These are phyloP conservation scores for Aquilaria agallochum DNA, from an alignment of 441 rosid genomes.

Conservation along the genomic window DNA sequence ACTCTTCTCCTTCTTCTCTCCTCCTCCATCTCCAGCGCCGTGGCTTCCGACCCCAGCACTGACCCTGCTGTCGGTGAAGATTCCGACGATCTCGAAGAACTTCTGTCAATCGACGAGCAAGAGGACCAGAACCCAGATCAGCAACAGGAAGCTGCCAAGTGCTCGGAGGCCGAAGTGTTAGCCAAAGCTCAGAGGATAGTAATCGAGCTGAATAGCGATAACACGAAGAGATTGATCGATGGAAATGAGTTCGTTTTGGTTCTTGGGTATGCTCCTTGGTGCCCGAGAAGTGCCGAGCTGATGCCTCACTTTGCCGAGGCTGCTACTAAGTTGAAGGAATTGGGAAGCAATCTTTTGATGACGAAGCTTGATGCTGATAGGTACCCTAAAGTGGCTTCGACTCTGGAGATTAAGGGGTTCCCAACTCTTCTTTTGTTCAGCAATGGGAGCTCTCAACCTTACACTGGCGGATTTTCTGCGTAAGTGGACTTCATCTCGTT, in stretches of 20 bases:
- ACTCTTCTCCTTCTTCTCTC: slow-evolving; percentile 35
- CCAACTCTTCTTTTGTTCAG: slow-evolving; percentile 77
- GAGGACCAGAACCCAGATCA: slow-evolving; percentile 24
- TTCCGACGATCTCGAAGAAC: slow-evolving; percentile 45
- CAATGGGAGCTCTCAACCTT: slow-evolving; percentile 64
- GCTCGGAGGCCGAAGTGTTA: slow-evolving; percentile 67
- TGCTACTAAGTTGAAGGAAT: slow-evolving; percentile 64
- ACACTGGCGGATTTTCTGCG: slow-evolving; percentile 84
- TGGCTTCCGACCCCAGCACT: slow-evolving; percentile 32
- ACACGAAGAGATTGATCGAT: slow-evolving; percentile 38
- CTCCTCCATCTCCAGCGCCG: slow-evolving; percentile 18
- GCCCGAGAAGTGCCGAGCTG: slow-evolving; percentile 84
- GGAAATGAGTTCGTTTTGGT: slow-evolving; percentile 61
- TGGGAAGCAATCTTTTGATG: slow-evolving; percentile 56
- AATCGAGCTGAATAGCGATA: slow-evolving; percentile 65
- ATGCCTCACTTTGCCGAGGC: slow-evolving; percentile 96
- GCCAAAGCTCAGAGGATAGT: slow-evolving; percentile 83
- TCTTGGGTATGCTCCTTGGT: slow-evolving; percentile 92
- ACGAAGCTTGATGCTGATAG: slow-evolving; percentile 90
- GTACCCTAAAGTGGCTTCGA: slow-evolving; percentile 63
- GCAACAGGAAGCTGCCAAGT: slow-evolving; percentile 22
- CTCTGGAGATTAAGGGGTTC: slow-evolving; percentile 63
- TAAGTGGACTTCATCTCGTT: slow-evolving; percentile 23
- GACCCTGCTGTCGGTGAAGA: slow-evolving; percentile 35
- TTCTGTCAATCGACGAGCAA: slow-evolving; percentile 64